Evolutionary conservation across 768 basidiomycete genomes (phyloP), one percentile per base, ranked within the genome.

Genomic region (Lentinula boryana): DNA sequence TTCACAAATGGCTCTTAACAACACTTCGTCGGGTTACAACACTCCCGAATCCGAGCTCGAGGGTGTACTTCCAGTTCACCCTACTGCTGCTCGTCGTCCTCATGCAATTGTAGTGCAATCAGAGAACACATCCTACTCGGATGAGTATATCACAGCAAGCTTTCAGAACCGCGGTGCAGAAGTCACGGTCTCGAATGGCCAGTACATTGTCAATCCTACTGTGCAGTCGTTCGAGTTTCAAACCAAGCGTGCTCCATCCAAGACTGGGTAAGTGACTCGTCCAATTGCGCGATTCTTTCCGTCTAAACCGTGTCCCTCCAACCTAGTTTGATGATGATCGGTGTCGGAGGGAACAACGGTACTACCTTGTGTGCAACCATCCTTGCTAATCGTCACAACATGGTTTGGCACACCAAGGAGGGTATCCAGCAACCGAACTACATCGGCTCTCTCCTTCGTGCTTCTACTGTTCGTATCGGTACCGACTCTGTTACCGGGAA

Each of bases 281-380:
- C 64, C 33, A 49, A 55, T 49, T 48, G 52, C 61, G 27, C 57
- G 40, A 32, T 8, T 61, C 16, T 3, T 61, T 10, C 60, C 44
- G 10, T 67, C 63, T 27, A 13, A 60, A 32, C 35, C 36, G 50
- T 41, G 57, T 48, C 62, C 51, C n/a, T 40, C 64, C 58, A 55
- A 8, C 62, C 7, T 63, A 98, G 96, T 59, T 82, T 99, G 64
- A 89, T 99, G 91, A 89, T 99, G 84, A 88, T 98, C 67, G 97
- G 97, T 62, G 76, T 95, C 61, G 96, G 96, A 61, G 96, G 97
- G 56, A 99, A 99, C 84, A 99, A 99, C 70, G 97, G 96, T 56
- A 84, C 90, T 52, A 98, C 96, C 31, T 82, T 98, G 52, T 88
- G 87, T 64, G 95, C 97, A 12, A 97, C 95, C 63, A 87, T 98